Evolutionary conservation across 192 early-diverging fungal genomes (phyloP), one percentile per base, ranked within the genome.

Genomic region (Coemansia sp.): DNA sequence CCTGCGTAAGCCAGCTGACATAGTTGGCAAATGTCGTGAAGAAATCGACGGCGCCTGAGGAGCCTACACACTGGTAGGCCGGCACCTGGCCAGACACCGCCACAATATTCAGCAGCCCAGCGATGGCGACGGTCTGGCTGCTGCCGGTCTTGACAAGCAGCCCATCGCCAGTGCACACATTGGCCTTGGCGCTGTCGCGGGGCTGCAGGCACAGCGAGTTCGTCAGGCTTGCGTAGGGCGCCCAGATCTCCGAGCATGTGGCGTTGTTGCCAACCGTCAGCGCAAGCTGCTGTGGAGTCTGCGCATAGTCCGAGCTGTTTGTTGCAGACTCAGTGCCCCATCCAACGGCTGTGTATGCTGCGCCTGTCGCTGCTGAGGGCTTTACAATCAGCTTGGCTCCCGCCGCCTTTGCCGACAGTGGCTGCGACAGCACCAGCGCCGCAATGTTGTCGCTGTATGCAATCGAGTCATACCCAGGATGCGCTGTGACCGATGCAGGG

Each of bases 21-120:
- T 79, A 79, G 70, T 79, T 79, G 64, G 47, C 57, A 23, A 79
- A 72, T 10, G 76, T 79, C n/a, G 76, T 79, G 48, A 79, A 79
- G 25, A 57, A 79, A 31, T 79, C 76, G 13, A 54, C 57, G 3
- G 34, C 66, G 23, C 76, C 70, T 0, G 36, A 23, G 25, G 45
- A 22, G 1, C 54, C 64, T 9, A 48, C 61, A 61, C 76, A 79
- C 38, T 54, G 33, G 40, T 52, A 52, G 2, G 70, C 61, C 2
- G 76, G 70, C 20, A 73, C 60, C 27, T 73, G 62, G 56, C 53
- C 57, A 36, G 69, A 61, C 38, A 56, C 57, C 4, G 69, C 76
- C 23, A 79, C 67, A 55, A 79, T 61, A 52, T 79, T 79, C 54
- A 79, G 70, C 36, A 79, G 64, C 15, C 76, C 76, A 6, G 67